A percentile compares a stretch with the other conserved stretches of the same genome.
Evolutionary conservation across 306 rosid species (phyloP).

Genomic region (Gleditsia sinensis): DNA sequence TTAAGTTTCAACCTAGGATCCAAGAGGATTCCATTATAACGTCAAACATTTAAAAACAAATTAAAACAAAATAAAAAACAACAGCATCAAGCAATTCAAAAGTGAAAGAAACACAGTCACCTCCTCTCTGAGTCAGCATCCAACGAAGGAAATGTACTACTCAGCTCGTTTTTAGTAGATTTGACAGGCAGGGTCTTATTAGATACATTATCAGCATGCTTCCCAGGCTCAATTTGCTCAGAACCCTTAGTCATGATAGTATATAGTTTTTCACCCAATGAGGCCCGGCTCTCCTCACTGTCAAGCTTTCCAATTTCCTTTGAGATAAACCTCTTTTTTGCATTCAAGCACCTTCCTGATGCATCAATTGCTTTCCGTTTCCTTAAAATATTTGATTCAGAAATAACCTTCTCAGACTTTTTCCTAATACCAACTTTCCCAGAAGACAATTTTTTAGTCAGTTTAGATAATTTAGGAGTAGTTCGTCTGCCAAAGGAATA

Average conservation of each 20-base stretch:
- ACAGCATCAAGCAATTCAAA: conserved; percentile 19
- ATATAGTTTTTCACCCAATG: conserved; percentile 50
- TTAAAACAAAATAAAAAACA: neutral
- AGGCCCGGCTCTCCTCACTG: conserved; percentile 36
- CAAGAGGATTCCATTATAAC: conserved; percentile 8
- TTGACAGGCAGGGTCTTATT: conserved; percentile 33
- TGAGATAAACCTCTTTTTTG: conserved; percentile 36
- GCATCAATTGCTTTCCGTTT: conserved; percentile 44
- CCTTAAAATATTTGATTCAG: conserved; percentile 45
- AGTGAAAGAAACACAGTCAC: conserved; percentile 42
- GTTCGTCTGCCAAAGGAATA: conserved; percentile 36
- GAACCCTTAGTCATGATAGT: conserved; percentile 34
- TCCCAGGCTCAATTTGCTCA: conserved; percentile 39
- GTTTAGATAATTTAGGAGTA: conserved; percentile 35
- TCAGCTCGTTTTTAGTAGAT: conserved; percentile 37
- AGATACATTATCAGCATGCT: conserved; percentile 47
- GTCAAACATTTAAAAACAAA: neutral
- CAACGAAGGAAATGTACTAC: conserved; percentile 41
- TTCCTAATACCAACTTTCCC: conserved; percentile 40
- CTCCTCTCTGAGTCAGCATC: conserved; percentile 75
- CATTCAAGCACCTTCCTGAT: conserved; percentile 40
- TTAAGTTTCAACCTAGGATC: conserved; percentile 27
- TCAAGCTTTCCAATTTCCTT: conserved; percentile 42
- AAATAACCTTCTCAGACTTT: conserved; percentile 38
- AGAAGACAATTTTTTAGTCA: conserved; percentile 41